phyloP scores from a whole-genome alignment of 495 filamentous ascomycete genomes.

The Rostrohypoxylon terebratum region DNA sequence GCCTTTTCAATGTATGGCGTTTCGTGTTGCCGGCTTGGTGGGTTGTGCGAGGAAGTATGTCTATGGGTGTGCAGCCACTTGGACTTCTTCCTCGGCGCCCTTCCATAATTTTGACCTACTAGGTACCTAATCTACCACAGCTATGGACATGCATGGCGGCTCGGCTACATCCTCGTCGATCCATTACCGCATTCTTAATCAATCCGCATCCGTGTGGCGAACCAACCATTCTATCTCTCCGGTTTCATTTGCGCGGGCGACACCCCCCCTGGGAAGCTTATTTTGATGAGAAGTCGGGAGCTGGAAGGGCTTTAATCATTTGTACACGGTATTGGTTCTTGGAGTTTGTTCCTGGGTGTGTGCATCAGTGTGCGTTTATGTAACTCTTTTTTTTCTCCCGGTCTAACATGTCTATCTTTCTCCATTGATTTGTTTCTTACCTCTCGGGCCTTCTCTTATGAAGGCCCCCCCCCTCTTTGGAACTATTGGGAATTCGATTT shows the following conservation, averaged over 20 bases:
- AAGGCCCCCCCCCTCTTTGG: neutral
- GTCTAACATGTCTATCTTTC: constrained; percentile 2
- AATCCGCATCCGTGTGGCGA: constrained; percentile 42
- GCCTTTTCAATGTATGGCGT: constrained; percentile 42
- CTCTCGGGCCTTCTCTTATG: neutral
- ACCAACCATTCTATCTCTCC: constrained; percentile 22
- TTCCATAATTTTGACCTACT: constrained; percentile 4
- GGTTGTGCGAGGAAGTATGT: constrained; percentile 37
- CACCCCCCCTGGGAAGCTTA: constrained; percentile 25
- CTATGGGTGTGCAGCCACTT: constrained; percentile 27
- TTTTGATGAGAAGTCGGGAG: constrained; percentile 28
- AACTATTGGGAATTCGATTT: constrained; percentile 5
- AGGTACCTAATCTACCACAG: too few species aligned
- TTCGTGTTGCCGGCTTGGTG: constrained; percentile 46
- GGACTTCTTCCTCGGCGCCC: constrained; percentile 18
- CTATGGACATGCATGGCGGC: constrained; percentile 37
- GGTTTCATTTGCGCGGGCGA: constrained; percentile 19
- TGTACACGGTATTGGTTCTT: constrained; percentile 22
- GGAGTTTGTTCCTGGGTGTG: constrained; percentile 2
- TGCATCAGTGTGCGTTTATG: constrained; percentile 25
- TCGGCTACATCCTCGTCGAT: constrained; percentile 37
- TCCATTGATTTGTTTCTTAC: constrained; percentile 16
- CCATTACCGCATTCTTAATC: constrained; percentile 32
- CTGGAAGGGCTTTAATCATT: constrained; percentile 5
- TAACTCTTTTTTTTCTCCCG: constrained; percentile 8